Evolutionary conservation across 192 early-diverging fungal species (phyloP), one percentile per base, ranked within the genome.

Genomic region (Haplosporangium gracile): DNA sequence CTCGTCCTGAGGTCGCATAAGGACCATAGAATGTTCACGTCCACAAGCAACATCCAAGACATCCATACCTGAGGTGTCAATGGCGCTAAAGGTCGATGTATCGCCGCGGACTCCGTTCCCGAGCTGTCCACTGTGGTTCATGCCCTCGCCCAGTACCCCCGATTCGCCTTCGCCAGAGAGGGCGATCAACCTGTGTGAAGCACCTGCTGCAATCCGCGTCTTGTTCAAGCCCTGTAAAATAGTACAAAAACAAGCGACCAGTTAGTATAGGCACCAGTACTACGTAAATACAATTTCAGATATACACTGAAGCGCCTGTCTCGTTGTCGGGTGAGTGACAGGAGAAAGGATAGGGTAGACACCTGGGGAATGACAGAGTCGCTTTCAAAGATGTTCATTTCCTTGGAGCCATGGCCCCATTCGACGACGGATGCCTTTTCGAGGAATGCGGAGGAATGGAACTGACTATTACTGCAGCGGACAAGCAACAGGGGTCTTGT

Each of bases 21-120:
- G 76, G 68, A 95, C 81, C 70, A 92, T 92, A 40, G 92, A 94
- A 78, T 95, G 94, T 63, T 95, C 94, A 2, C 94, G 92, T 26
- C 94, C 94, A 76, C 93, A 94, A 16, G 90, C 89, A 18, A 95
- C 43, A 75, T 74, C 90, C 11, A 86, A 78, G 15, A 74, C 42
- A 15, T 88, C 79, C 47, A 77, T 77, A 11, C 91, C 92, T 5
- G 70, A 39, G 4, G 89, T 77, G 22, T 71, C 69, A 26, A 87
- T 79, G 0, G 80, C 76, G 36, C 75, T 72, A 42, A 78, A 80
- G 3, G 78, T 79, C 10, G 71, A 57, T 15, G 73, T 72, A 24
- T 82, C 78, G 16, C 65, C 55, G 4, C 80, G 43, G 2, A 51
- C 32, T 18, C 81, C 82, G 18, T 51, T 57, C 22, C 92, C 92